phyloP scores from a whole-genome alignment of 345 rosid species.

The Populus simonii region DNA sequence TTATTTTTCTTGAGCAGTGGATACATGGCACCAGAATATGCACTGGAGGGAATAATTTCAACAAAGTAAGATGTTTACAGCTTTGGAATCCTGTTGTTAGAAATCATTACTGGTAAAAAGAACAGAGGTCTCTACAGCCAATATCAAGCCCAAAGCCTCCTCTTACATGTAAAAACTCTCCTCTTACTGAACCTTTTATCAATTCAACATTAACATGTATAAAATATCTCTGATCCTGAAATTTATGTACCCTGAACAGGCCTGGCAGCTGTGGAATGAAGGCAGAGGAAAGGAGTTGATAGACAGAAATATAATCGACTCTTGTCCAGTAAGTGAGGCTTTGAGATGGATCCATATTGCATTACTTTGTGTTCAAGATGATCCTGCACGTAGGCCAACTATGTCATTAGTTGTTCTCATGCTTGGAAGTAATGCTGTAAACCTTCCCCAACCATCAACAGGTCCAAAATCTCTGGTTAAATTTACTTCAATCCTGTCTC shows the following conservation, averaged over 20 bases:
- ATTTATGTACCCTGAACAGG: constrained; percentile 23
- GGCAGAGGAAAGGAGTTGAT: constrained; percentile 35
- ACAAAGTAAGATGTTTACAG: constrained; percentile 50
- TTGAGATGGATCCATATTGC: constrained; percentile 46
- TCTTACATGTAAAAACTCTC: constrained; percentile 31
- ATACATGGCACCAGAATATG: constrained; percentile 60
- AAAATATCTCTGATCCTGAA: background rate
- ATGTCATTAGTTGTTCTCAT: constrained; percentile 46
- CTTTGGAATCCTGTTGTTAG: constrained; percentile 41
- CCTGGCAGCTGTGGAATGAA: constrained; percentile 44
- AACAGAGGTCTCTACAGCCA: constrained; percentile 28
- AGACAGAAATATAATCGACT: constrained; percentile 22
- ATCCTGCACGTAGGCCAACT: constrained; percentile 40
- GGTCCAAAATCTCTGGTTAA: constrained; percentile 26
- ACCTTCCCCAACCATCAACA: constrained; percentile 35
- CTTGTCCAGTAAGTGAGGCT: constrained; percentile 22
- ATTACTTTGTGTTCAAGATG: constrained; percentile 46
- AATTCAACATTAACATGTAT: background rate
- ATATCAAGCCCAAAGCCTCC: constrained; percentile 31
- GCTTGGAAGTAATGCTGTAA: constrained; percentile 40
- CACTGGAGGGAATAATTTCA: constrained; percentile 41
- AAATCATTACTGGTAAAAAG: constrained; percentile 45
- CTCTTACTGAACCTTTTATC: background rate
- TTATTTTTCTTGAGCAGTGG: constrained; percentile 30
- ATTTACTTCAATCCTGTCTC: constrained; percentile 17